Conservation (phyloP, 805 yeast genomes). For the Wickerhamiella galacta region DNA sequence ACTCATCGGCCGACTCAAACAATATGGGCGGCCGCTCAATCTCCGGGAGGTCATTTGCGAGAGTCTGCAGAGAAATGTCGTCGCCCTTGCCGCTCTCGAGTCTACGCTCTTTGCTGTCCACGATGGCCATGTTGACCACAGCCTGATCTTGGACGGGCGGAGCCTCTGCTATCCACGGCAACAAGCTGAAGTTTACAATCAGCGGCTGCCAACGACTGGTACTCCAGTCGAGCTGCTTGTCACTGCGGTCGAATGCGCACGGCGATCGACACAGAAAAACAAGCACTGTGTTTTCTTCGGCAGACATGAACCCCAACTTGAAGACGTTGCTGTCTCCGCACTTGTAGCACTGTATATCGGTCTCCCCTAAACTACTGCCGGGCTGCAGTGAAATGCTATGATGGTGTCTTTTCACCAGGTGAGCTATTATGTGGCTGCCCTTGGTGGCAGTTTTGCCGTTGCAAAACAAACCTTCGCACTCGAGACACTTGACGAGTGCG, state of each 20-base stretch:
- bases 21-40: too few relatives aligned
- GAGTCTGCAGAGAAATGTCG: too few relatives aligned
- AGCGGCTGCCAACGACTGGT: too few relatives aligned
- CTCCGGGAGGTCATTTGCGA: too few relatives aligned
- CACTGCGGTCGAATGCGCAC: too few relatives aligned
- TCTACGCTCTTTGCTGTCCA: too few relatives aligned
- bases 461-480: constrained; percentile 81
- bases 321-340: constrained; percentile 76
- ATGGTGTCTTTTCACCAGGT: constrained; percentile 67
- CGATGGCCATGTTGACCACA: constrained; percentile 12
- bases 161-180: background rate
- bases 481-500: constrained; percentile 57
- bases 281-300: constrained; percentile 71
- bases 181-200: too few relatives aligned
- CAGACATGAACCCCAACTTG: constrained; percentile 70
- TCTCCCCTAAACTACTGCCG: constrained; percentile 73
- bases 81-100: too few relatives aligned
- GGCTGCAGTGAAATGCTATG: constrained; percentile 57
- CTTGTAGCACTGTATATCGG: constrained; percentile 72
- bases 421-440: constrained; percentile 73
- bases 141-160: background rate
- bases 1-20: too few relatives aligned
- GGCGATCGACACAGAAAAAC: constrained; percentile 79
- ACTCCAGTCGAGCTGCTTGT: too few relatives aligned
- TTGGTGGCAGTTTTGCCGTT: constrained; percentile 43